Evolutionary conservation across 768 basidiomycete species (phyloP).

Genomic region (Tylopilus felleus): DNA sequence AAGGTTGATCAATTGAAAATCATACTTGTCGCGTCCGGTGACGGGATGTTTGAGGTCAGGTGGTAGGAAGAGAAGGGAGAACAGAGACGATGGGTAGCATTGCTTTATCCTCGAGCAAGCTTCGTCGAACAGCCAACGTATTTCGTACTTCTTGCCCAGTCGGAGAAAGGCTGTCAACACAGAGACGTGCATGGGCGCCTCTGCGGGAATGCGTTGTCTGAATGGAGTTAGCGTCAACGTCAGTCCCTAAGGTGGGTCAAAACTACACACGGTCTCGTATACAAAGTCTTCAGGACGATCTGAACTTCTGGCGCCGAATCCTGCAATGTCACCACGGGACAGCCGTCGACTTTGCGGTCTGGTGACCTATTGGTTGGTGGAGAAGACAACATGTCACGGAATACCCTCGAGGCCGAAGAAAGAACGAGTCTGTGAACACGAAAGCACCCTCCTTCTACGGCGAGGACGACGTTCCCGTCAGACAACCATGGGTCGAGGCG

Average conservation of each 20-base stretch:
- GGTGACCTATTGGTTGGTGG: slow-evolving; percentile 6
- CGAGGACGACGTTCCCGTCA: slow-evolving; percentile 25
- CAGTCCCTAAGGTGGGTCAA: background rate
- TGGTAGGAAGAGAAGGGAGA: slow-evolving; percentile 24
- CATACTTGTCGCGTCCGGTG: slow-evolving; percentile 23
- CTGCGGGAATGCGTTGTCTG: slow-evolving; percentile 21
- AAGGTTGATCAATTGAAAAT: slow-evolving; percentile 25
- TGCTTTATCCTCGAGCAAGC: slow-evolving; percentile 18
- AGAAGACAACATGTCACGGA: slow-evolving; percentile 18
- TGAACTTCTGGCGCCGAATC: slow-evolving; percentile 22
- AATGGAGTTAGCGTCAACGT: slow-evolving; percentile 4
- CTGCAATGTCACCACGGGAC: slow-evolving; percentile 20
- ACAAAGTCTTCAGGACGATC: slow-evolving; percentile 24
- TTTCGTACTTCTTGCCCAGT: slow-evolving; percentile 24
- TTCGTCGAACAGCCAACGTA: slow-evolving; percentile 8
- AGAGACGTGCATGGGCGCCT: slow-evolving; percentile 20
- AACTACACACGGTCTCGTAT: slow-evolving; percentile 22
- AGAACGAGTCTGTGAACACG: slow-evolving; percentile 22
- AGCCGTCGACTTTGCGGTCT: slow-evolving; percentile 21
- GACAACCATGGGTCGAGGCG: slow-evolving; percentile 24
- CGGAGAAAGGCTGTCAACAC: slow-evolving; percentile 22
- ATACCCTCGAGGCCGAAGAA: slow-evolving; percentile 22
- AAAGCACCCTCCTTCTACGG: slow-evolving; percentile 20
- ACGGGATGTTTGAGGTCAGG: slow-evolving; percentile 19
- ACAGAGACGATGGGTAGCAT: slow-evolving; percentile 25